Percentiles rank a stretch among this genome's conserved stretches.
These are phyloP conservation scores for Fusarium tupiense DNA, from an alignment of 2,329 filamentous ascomycete species.

Conservation along the genomic window DNA sequence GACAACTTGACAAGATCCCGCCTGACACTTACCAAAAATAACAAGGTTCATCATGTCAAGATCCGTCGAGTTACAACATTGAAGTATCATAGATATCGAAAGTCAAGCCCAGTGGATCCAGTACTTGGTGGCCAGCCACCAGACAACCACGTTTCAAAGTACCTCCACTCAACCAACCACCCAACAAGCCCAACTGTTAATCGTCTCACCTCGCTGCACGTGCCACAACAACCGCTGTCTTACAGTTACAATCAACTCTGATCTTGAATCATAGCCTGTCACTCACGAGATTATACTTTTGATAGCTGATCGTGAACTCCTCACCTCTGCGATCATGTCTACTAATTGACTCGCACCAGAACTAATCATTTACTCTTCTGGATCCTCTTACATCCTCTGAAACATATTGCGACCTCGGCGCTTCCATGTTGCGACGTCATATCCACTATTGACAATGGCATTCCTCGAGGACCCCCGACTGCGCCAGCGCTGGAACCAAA, in stretches of 20 bases:
- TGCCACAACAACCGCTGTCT: slow-evolving; percentile 36
- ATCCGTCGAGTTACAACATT: background rate
- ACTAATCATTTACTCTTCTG: background rate
- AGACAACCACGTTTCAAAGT: slow-evolving; percentile 24
- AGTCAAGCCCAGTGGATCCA: slow-evolving; percentile 25
- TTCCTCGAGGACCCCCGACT: slow-evolving; percentile 85
- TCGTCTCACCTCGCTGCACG: slow-evolving; percentile 41
- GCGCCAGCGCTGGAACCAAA: slow-evolving; percentile 92
- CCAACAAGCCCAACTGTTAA: slow-evolving; percentile 37
- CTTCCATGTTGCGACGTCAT: slow-evolving; percentile 44
- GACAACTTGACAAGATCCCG: background rate
- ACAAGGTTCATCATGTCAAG: background rate
- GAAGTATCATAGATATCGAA: slow-evolving; percentile 19
- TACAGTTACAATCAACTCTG: slow-evolving; percentile 26
- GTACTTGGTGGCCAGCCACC: slow-evolving; percentile 21
- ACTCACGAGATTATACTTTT: slow-evolving; percentile 23
- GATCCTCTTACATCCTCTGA: background rate
- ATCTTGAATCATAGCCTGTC: slow-evolving; percentile 30
- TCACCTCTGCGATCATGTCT: slow-evolving; percentile 30
- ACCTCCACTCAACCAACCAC: slow-evolving; percentile 39
- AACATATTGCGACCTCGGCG: slow-evolving; percentile 4
- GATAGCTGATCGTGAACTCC: slow-evolving; percentile 16
- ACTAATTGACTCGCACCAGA: slow-evolving; percentile 3
- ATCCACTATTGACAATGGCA: slow-evolving; percentile 56
- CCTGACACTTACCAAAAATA: background rate